Conservation (phyloP, 2,329 filamentous ascomycete genomes). For the Claviceps arundinis region DNA sequence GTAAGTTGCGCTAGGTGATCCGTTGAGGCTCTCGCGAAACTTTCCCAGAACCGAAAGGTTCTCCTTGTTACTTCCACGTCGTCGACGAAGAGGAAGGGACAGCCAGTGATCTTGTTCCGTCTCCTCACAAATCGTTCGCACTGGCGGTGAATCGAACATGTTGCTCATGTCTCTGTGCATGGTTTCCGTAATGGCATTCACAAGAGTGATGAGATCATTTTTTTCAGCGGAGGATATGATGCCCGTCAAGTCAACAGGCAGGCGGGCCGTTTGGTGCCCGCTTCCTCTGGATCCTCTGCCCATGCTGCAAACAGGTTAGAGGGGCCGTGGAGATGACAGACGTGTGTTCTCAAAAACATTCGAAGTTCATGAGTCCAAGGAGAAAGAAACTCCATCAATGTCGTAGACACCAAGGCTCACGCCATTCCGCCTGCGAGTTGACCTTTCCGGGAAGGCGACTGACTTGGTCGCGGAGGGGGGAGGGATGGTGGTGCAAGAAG, state of each 20-base stretch:
- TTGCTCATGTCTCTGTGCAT: conserved; percentile 39
- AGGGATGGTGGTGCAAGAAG: neutral
- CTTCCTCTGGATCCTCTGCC: conserved; percentile 24
- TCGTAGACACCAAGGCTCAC: neutral
- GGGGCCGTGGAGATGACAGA: neutral
- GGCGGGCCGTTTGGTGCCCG: conserved; percentile 22
- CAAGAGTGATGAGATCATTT: conserved; percentile 37
- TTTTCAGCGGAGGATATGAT: conserved; percentile 35
- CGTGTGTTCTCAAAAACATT: conserved; percentile 2
- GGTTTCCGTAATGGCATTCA: conserved; percentile 38
- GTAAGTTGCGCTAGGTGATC: conserved; percentile 10
- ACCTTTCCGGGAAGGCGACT: neutral
- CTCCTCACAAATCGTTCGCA: conserved; percentile 18
- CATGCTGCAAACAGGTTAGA: conserved; percentile 17
- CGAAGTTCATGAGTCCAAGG: neutral
- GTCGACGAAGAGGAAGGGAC: conserved; percentile 19
- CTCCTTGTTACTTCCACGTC: conserved; percentile 11
- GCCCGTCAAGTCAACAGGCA: conserved; percentile 37
- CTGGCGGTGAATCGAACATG: conserved; percentile 35
- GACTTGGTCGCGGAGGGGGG: neutral
- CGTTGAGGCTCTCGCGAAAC: conserved; percentile 1
- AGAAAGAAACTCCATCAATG: neutral
- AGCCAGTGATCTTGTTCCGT: conserved; percentile 23
- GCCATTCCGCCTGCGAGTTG: neutral
- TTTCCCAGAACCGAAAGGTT: conserved; percentile 6